Base-by-base conservation (phyloP, 1,284 basidiomycete species). In the Cystobasidiaceae sp. region DNA sequence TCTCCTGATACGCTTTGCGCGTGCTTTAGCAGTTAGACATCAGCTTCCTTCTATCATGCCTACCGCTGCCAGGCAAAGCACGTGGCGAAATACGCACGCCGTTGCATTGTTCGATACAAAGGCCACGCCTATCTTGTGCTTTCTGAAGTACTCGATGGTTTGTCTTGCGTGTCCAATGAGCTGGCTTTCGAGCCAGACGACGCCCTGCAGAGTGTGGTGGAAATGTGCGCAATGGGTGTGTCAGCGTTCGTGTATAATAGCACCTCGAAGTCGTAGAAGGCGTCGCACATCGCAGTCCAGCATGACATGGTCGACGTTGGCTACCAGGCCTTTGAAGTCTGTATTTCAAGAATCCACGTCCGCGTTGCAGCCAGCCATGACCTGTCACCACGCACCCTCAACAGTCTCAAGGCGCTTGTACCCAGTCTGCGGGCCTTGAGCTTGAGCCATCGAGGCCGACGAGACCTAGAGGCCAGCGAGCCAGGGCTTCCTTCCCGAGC, bases 81-180 rank as follows among this genome's bases (percentile, higher is more conserved):
- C 3, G 25, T 13, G 21, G 11, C 19, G 4, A n/a, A 5, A n/a
- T 27, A 27, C 37, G 19, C 25, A 93, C 79, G 94, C 93, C 51
- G 87, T 92, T n/a, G 94, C 94, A 75, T 97, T 98, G 80, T 97
- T 97, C 30, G 93, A 97, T 39, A 97, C 93, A 76, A 63, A 67
- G 5, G 68, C 70, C 19, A 71, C 34, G 21, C 68, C 57, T 81
- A 97, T 98, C 59, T 87, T 90, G 86, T 74, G 61, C 23, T 50
- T 60, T 27, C 72, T 68, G 19, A 79, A 69, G 66, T 75, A 73
- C 21, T 71, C 73, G 61, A 69, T 81, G 9, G 90, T 87, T 50
- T 89, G 83, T 52, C 84, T 79, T 2, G 85, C 86, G 15, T 90
- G 89, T 4, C 89, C 85, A 69, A 93, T 85, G 39, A 89, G 80